These are phyloP conservation scores for Trypanosoma cruzi DNA, from an alignment of 208 protist species.

Conservation along the genomic window DNA sequence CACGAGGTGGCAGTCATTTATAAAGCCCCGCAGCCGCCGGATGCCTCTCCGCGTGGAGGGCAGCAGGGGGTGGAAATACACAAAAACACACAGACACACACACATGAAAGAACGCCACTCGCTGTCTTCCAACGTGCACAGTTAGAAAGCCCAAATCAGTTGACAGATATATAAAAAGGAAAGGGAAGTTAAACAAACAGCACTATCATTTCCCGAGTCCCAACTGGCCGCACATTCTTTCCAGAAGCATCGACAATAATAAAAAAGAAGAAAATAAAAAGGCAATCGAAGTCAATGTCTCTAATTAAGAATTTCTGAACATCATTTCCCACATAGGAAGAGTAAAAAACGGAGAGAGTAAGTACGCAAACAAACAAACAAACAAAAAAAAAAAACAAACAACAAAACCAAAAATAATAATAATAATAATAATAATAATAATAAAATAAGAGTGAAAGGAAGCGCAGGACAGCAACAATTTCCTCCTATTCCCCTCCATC, in stretches of 20 bases:
- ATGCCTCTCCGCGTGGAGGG: neutral
- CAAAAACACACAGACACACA: neutral
- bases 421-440: neutral
- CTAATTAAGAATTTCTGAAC: neutral
- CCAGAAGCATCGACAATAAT: too few species aligned
- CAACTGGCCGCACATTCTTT: too few species aligned
- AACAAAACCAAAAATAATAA: too few species aligned
- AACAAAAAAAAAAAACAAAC: neutral
- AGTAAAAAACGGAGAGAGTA: conserved; percentile 6
- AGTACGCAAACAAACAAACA: neutral
- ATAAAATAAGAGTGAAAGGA: neutral
- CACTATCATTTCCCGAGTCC: too few species aligned
- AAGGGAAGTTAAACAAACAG: too few species aligned
- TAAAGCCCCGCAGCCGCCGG: too few species aligned
- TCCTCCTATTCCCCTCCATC: too few species aligned
- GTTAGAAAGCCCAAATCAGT: neutral
- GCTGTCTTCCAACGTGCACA: neutral
- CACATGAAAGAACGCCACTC: neutral
- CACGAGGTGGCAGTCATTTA: neutral
- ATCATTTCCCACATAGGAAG: neutral
- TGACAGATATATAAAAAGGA: too few species aligned
- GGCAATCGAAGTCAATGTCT: conserved; percentile 1
- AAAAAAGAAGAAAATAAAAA: conserved; percentile 27
- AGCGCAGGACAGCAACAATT: too few species aligned
- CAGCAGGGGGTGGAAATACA: neutral